Evolutionary conservation across 164 flowering plant genomes (phyloP).

Genomic region (Aristolochia contorta): DNA sequence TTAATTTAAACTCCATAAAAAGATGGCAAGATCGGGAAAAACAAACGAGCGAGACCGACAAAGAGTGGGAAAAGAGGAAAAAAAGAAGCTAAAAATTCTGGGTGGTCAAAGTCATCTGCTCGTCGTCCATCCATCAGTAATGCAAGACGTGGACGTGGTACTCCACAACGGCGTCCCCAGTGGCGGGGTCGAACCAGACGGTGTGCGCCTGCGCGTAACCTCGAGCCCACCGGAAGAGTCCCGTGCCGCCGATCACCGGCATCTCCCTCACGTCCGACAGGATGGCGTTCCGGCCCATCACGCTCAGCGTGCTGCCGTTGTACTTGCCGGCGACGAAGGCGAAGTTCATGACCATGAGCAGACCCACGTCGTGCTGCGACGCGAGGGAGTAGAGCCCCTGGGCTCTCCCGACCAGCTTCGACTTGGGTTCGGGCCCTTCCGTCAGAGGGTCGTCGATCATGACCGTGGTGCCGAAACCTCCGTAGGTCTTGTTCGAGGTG

Average conservation of each 20-base stretch:
- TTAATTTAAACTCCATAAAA: too few species aligned
- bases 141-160: conserved; percentile 9
- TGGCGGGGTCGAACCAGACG: not conserved
- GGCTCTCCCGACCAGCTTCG: conserved; percentile 24
- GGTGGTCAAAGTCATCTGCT: too few species aligned
- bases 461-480: conserved; percentile 12
- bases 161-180: conserved; percentile 12
- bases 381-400: conserved; percentile 27
- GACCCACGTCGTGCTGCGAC: conserved; percentile 8
- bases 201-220: conserved; percentile 10
- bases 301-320: conserved; percentile 13
- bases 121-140: conserved; percentile 1
- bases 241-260: conserved; percentile 12
- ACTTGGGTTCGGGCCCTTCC: conserved; percentile 13
- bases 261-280: conserved; percentile 10
- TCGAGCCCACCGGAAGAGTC: conserved; percentile 7
- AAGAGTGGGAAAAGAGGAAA: too few species aligned
- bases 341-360: conserved; percentile 22
- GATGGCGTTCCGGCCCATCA: conserved; percentile 9
- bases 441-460: conserved; percentile 32
- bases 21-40: too few species aligned
- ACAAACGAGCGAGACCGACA: too few species aligned
- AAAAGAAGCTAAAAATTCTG: too few species aligned
- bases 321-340: conserved; percentile 22
- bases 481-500: conserved; percentile 4